Base-by-base conservation (phyloP, 495 filamentous ascomycete species). In the Wilcoxina mikolae region DNA sequence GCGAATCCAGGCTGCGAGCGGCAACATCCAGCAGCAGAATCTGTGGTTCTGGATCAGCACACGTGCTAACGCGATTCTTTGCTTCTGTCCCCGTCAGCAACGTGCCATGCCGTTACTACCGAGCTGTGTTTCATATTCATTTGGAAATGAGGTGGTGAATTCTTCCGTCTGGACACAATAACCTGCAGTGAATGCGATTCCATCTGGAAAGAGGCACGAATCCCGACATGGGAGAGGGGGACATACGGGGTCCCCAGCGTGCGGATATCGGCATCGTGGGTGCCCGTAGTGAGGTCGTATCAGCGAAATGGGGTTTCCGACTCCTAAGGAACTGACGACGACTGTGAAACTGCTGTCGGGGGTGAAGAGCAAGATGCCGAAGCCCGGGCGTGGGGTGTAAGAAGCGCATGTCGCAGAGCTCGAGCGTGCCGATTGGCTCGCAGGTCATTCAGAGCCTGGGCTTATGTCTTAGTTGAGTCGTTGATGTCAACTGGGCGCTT, bases 1-100 rank as follows among this genome's bases (percentile, higher is more conserved):
- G 58, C 0, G 62, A 61, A 51, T 65, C 82, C n/a, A 86, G 61
- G 0, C 77, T 75, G 20, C 67, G 74, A 0, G 84, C 86, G 9
- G 82, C 80, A 60, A 88, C 84, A 58, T 89, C 84, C n/a, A 90
- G 68, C 7, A 90, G 72, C 24, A 90, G 69, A 35, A 90, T 76
- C 11, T 73, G 72, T 0, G 85, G 81, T 51, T 87, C 72, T 43
- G 76, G 24, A 88, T 71, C 9, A 82, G 67, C 3, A 80, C 79
- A 17, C 81, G 68, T 3, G 81, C 81, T 48, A 85, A 71, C 4
- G 79, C 73, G 4, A 84, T 65, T 23, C 80, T 70, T 56, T 85
- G 81, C 44, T 77, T 78, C 56, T 85, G 78, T 1, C 78, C 78
- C 26, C 78, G 77, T 18, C 76, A 81, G 29, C 84, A 74, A 18